A percentile compares a stretch with the other conserved stretches of the same genome.
Conservation (phyloP, 2,329 filamentous ascomycete species). For the Trichoderma atroviride region DNA sequence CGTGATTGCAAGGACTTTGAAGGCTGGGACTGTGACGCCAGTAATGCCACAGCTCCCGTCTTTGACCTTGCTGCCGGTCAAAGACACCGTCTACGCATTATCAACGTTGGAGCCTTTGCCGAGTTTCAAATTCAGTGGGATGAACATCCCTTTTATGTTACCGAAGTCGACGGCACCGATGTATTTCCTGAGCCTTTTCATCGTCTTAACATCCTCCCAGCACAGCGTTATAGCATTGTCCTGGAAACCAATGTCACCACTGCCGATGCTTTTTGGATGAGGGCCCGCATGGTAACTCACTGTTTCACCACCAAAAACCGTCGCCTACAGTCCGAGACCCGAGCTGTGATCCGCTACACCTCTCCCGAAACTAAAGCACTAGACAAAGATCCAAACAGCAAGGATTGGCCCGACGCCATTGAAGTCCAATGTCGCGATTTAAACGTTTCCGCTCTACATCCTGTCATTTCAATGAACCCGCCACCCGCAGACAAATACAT, state of each 20-base stretch:
- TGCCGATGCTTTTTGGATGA: conserved; percentile 62
- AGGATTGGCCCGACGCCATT: conserved; percentile 53
- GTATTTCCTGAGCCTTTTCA: conserved; percentile 62
- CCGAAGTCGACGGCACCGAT: conserved; percentile 71
- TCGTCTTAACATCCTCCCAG: conserved; percentile 67
- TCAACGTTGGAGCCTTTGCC: conserved; percentile 72
- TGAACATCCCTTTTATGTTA: conserved; percentile 63
- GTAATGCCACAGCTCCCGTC: conserved; percentile 42
- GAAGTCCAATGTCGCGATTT: conserved; percentile 56
- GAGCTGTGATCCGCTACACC: conserved; percentile 39
- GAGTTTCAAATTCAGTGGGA: conserved; percentile 74
- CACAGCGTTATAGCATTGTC: conserved; percentile 71
- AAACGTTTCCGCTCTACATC: conserved; percentile 51
- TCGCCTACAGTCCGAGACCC: conserved; percentile 37
- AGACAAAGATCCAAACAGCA: conserved; percentile 41
- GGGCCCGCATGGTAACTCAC: conserved; percentile 52
- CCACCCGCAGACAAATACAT: conserved; percentile 47
- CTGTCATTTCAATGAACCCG: conserved; percentile 41
- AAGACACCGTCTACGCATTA: conserved; percentile 66
- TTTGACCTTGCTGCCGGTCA: conserved; percentile 55
- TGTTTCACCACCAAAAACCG: conserved; percentile 43
- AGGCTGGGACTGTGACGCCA: conserved; percentile 50
- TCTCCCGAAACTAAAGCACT: background rate
- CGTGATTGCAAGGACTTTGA: conserved; percentile 41
- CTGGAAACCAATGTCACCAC: conserved; percentile 61